Evolutionary conservation across 2,329 filamentous ascomycete species (phyloP), one percentile per base, ranked within the genome.

Genomic region (Aspergillus sojae): DNA sequence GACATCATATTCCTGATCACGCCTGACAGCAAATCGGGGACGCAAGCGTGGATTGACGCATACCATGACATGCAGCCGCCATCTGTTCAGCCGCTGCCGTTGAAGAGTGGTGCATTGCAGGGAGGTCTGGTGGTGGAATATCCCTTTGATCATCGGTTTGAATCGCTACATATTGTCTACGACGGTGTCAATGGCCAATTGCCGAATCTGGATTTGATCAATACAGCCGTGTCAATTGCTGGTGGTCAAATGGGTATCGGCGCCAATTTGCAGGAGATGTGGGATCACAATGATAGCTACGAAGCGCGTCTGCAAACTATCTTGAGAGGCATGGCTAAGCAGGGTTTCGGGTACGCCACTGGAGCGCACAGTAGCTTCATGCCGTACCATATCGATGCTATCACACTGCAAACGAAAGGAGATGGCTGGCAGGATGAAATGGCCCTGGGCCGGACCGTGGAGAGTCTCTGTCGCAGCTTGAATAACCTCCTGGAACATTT

Each of bases 351-450:
- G 1, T 90, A 94, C 69, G 91, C 93, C 5, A 93, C 92, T 5
- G 95, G 95, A 5, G 90, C 94, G 2, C 95, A 99, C 77, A 97
- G 93, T 77, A 91, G 91, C 70, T 99, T 99, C 77, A 97, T 99
- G 74, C 93, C 95, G 0, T 99, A 99, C 75, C 95, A 98, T 71
- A 91, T 99, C 65, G 95, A 99, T 76, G 95, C 95, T 3, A 90
- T 99, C 67, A 99, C 95, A 0, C 82, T 99, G 48, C 93, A 95
- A 73, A 92, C 95, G 0, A 91, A 93, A 64, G 94, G 94, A 1
- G 84, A 94, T 48, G 95, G 95, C 36, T 97, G 93, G 93, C 93
- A 98, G 74, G 95, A 99, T 76, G 95, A 98, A 79, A 98, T 98
- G 92, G 91, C 91, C 11, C 88, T 99, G 75, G 95, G 95, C 6